Evolutionary conservation across 495 filamentous ascomycete genomes (phyloP), one percentile per base, ranked within the genome.

Genomic region (Pyrenula massariospora): DNA sequence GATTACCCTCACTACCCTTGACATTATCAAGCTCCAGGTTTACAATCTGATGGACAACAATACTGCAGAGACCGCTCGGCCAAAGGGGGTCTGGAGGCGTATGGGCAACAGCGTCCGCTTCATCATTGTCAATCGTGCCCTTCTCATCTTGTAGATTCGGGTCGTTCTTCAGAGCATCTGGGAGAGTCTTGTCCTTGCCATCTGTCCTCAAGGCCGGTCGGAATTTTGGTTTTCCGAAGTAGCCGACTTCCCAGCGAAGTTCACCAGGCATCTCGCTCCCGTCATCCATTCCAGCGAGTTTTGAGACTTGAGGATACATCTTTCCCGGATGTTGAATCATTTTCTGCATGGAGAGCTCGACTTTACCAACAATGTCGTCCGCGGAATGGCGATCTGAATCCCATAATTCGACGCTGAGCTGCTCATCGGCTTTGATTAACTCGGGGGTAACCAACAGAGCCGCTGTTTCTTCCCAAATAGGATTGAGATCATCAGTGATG

Each of bases 221-320:
- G 69, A 96, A 85, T 57, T 89, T 80, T 2, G 92, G 88, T 73
- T 95, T 96, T 55, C 82, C 82, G 56, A 96, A 97, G 70, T 85
- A 96, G 5, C 91, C 91, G 49, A 96, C 90, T 66, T 96, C 92
- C 92, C 92, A 96, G 66, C 92, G 85, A 22, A 97, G 74, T 64
- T 95, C 83, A 52, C 92, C 92, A 0, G 92, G 92, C 91, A 97
- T 96, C 55, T 80, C 80, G 60, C 82, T 91, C 48, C 83, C 91
- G 48, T 88, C 83, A 54, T 91, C 85, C 65, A 91, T 78, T 10
- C 91, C 91, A 12, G 78, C 72, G 0, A 96, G 78, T 57, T 86
- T 88, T 0, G 90, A 95, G n/a, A 89, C 77, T 64, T 96, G 88
- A 21, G 88, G 85, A 63, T 89, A 92, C 89, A 95, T 95, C 54